Evolutionary conservation across 202 grass and related monocot genomes (phyloP).

Genomic region (Schoenoplectus tabernaemontani): DNA sequence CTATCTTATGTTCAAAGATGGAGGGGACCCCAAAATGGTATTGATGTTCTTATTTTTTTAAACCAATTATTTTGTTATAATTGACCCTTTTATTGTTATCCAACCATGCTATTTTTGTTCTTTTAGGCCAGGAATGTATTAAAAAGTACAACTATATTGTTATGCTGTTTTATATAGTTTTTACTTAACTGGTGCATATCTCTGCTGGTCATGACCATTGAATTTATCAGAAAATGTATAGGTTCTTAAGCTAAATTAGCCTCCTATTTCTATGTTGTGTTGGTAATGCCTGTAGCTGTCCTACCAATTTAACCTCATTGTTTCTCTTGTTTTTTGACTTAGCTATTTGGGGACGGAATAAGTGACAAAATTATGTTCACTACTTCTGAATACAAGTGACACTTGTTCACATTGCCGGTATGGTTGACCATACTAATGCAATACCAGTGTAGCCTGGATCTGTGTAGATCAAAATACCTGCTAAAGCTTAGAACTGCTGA

Average conservation of each 20-base stretch:
- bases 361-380: neutral
- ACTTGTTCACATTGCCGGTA: neutral
- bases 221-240: neutral
- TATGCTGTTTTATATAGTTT: neutral
- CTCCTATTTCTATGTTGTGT: neutral
- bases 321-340: neutral
- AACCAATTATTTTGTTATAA: neutral
- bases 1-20: conserved; percentile 67
- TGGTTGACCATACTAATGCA: neutral
- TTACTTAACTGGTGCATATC: neutral
- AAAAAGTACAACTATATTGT: neutral
- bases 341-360: neutral
- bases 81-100: neutral
- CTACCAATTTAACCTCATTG: neutral
- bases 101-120: conserved; percentile 5
- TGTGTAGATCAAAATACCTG: neutral
- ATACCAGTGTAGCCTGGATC: neutral
- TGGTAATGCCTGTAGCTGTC: neutral
- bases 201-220: neutral
- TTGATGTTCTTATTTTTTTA: neutral
- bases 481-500: neutral
- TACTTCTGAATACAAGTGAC: neutral
- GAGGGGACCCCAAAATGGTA: conserved; percentile 79
- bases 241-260: neutral
- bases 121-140: neutral